phyloP scores from a whole-genome alignment of 495 filamentous ascomycete species.

The Choiromyces venosus region DNA sequence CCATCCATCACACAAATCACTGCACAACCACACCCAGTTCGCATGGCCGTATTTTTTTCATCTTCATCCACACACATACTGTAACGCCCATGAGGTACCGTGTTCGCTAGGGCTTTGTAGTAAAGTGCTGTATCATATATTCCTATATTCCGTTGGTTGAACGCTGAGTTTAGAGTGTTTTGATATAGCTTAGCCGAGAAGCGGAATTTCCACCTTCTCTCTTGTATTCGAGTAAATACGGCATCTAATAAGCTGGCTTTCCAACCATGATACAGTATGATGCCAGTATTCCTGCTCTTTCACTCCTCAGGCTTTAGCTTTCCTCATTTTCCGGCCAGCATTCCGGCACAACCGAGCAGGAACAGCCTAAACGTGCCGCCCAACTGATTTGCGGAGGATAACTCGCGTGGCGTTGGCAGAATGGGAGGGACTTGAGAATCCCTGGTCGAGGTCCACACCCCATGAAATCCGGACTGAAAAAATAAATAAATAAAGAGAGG shows the following conservation, averaged over 20 bases:
- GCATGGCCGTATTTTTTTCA: background rate
- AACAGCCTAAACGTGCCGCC: conserved; percentile 20
- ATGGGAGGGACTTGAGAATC: conserved; percentile 4
- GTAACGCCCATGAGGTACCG: background rate
- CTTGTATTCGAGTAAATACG: no score
- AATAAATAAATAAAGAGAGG: background rate
- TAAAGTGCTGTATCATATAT: no score
- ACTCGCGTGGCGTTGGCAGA: conserved; percentile 34
- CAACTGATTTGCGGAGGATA: conserved; percentile 22
- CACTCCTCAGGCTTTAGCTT: conserved; percentile 28
- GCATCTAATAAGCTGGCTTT: conserved; percentile 3
- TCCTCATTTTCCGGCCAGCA: background rate
- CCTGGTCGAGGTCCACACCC: conserved; percentile 7
- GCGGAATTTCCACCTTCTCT: no score
- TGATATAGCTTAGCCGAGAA: no score
- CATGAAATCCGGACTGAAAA: background rate
- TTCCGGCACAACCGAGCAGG: conserved; percentile 9
- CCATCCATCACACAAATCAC: background rate
- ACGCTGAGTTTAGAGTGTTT: no score
- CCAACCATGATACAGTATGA: no score
- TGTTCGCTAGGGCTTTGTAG: no score
- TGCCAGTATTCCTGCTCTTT: conserved; percentile 1
- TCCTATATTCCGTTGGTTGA: no score
- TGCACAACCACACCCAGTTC: background rate
- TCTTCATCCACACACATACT: background rate